Conservation (phyloP, 495 filamentous ascomycete species). For the Xylaria intraflava region DNA sequence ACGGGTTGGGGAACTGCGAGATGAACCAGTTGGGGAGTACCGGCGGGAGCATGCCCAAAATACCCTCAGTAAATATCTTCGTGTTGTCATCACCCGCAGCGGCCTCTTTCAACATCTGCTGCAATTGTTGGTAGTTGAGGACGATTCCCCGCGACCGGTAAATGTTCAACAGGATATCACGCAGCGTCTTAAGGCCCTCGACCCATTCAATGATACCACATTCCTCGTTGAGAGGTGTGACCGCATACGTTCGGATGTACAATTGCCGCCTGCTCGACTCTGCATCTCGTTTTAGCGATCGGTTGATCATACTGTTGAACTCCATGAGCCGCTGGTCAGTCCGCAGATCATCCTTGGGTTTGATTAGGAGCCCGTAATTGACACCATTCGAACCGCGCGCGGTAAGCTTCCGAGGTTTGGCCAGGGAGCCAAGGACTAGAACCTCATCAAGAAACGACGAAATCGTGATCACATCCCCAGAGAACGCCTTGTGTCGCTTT, state of each 20-base stretch:
- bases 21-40: conserved; percentile 93
- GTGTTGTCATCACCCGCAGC: conserved; percentile 39
- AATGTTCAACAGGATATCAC: conserved; percentile 77
- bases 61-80: conserved; percentile 60
- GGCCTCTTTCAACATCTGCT: conserved; percentile 43
- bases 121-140: conserved; percentile 43
- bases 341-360: conserved; percentile 94
- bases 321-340: conserved; percentile 98
- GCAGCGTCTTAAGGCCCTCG: conserved; percentile 87
- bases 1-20: conserved; percentile 87
- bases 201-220: conserved; percentile 99
- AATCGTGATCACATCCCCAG: conserved; percentile 50
- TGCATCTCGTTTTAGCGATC: conserved; percentile 81
- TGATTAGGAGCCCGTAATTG: conserved; percentile 83
- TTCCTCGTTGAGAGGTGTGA: conserved; percentile 95
- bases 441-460: conserved; percentile 73
- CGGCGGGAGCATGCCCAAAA: conserved; percentile 64
- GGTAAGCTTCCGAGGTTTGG: conserved; percentile 84
- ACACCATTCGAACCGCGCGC: conserved; percentile 84
- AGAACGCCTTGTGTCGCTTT: conserved; percentile 75
- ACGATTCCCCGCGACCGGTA: conserved; percentile 64
- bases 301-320: conserved; percentile 96
- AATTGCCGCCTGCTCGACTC: conserved; percentile 74
- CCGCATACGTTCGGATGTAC: conserved; percentile 93
- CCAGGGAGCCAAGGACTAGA: conserved; percentile 81